Conservation (phyloP, 2,329 filamentous ascomycete genomes). For the Rhinocladiella similis region DNA sequence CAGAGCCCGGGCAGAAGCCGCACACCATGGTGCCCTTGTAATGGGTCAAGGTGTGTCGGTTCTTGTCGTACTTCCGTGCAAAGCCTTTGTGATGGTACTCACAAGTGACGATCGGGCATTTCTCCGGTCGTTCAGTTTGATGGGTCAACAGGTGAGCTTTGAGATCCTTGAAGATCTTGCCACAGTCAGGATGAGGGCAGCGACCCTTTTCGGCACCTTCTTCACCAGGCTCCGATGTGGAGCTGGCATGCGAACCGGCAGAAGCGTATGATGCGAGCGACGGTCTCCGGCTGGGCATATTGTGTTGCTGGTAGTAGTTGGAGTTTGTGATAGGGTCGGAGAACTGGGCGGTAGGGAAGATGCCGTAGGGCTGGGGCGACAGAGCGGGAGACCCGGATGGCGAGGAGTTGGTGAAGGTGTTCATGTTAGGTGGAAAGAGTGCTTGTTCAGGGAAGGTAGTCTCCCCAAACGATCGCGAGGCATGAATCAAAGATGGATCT, state of each 20-base stretch:
- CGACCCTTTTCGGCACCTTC: slow-evolving; percentile 65
- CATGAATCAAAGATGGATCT: slow-evolving; percentile 27
- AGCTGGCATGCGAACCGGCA: slow-evolving; percentile 60
- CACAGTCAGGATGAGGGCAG: slow-evolving; percentile 82
- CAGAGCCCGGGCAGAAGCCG: slow-evolving; percentile 87
- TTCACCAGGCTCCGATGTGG: slow-evolving; percentile 59
- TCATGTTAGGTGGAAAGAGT: slow-evolving; percentile 35
- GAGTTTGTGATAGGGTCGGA: slow-evolving; percentile 25
- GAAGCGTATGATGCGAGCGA: slow-evolving; percentile 73
- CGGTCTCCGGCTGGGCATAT: slow-evolving; percentile 27
- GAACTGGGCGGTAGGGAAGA: slow-evolving; percentile 32
- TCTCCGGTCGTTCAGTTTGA: slow-evolving; percentile 85
- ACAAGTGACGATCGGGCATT: slow-evolving; percentile 89
- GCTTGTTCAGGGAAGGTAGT: slow-evolving; percentile 12
- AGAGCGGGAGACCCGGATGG: slow-evolving; percentile 37
- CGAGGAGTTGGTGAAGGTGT: slow-evolving; percentile 29
- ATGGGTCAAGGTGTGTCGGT: slow-evolving; percentile 88
- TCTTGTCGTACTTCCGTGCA: slow-evolving; percentile 94
- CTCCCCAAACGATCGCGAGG: slow-evolving; percentile 17
- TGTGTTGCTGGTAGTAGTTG: slow-evolving; percentile 31
- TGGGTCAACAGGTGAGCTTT: slow-evolving; percentile 95
- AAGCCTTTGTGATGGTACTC: slow-evolving; percentile 93
- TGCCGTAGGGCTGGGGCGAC: slow-evolving; percentile 32
- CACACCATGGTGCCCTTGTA: slow-evolving; percentile 98
- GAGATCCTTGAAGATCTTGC: slow-evolving; percentile 83